A percentile compares a stretch with the other conserved stretches of the same genome.
These are phyloP conservation scores for Tolypocladium cylindrosporum DNA, from an alignment of 2,329 filamentous ascomycete species.

Conservation along the genomic window DNA sequence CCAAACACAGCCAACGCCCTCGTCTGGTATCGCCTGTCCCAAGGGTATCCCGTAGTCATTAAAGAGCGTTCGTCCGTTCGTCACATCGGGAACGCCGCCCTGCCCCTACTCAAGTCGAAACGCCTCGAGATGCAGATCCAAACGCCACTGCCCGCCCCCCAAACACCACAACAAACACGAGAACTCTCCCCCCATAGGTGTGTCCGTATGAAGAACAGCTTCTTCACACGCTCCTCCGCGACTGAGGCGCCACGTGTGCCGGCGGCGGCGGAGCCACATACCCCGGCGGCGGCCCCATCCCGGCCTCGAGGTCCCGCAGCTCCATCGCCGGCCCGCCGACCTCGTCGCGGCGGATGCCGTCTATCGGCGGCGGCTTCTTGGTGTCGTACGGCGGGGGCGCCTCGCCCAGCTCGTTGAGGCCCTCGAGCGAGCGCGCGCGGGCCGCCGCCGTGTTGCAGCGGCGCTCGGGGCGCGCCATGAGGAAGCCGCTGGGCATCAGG, in stretches of 20 bases:
- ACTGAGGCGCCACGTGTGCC: constrained; percentile 2
- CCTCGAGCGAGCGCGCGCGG: constrained; percentile 32
- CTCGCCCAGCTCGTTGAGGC: constrained; percentile 53
- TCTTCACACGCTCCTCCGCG: neutral
- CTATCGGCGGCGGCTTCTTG: constrained; percentile 14
- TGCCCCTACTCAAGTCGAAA: neutral
- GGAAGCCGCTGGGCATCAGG: neutral
- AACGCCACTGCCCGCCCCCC: neutral
- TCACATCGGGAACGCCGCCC: neutral
- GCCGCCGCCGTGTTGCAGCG: constrained; percentile 14
- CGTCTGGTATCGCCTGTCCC: neutral
- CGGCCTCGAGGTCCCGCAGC: constrained; percentile 16
- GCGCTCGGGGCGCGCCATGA: constrained; percentile 3
- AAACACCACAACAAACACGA: neutral
- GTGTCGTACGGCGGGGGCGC: constrained; percentile 52
- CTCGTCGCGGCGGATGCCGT: neutral
- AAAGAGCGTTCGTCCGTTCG: neutral
- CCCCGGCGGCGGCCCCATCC: constrained; percentile 14
- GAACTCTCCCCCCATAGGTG: too few species aligned
- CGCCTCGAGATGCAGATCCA: neutral
- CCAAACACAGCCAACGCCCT: neutral
- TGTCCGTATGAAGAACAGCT: too few species aligned
- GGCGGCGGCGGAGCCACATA: constrained; percentile 17
- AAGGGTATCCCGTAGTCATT: neutral
- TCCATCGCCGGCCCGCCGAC: constrained; percentile 7